Evolutionary conservation across 768 basidiomycete species (phyloP).

Genomic region (Porpolomopsis calyptriformis): DNA sequence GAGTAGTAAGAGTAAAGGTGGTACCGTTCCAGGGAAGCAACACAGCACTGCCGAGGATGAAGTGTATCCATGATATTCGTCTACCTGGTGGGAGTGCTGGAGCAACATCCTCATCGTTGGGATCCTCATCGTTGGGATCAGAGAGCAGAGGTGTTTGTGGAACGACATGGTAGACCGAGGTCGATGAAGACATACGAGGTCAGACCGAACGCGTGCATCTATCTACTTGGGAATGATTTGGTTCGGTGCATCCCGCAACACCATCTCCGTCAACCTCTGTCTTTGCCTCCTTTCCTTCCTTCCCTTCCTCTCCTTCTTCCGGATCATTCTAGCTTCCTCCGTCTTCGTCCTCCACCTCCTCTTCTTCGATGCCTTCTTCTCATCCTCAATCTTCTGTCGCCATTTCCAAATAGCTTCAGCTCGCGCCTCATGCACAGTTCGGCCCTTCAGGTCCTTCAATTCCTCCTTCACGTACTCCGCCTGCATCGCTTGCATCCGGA

Average conservation of each 20-base stretch:
- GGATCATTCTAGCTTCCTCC: slow-evolving; percentile 40
- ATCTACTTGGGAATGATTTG: slow-evolving; percentile 55
- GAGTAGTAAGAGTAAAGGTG: slow-evolving; percentile 12
- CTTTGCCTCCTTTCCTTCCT: slow-evolving; percentile 43
- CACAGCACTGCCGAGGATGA: slow-evolving; percentile 67
- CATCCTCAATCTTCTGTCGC: slow-evolving; percentile 46
- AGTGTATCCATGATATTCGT: slow-evolving; percentile 52
- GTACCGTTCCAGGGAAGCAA: slow-evolving; percentile 87
- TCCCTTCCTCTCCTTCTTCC: slow-evolving; percentile 44
- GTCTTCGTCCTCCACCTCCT: slow-evolving; percentile 42
- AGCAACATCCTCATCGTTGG: slow-evolving; percentile 18
- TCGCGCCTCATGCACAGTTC: slow-evolving; percentile 49
- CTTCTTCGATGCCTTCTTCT: slow-evolving; percentile 52
- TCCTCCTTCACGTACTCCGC: slow-evolving; percentile 45
- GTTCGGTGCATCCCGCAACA: slow-evolving; percentile 44
- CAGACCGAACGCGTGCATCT: too few species aligned
- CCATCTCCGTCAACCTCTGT: slow-evolving; percentile 44
- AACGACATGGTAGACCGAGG: slow-evolving; percentile 10
- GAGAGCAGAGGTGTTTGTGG: neutral
- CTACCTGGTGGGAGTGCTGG: slow-evolving; percentile 25
- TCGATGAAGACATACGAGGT: neutral
- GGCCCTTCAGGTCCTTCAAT: slow-evolving; percentile 45
- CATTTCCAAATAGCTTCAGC: slow-evolving; percentile 72
- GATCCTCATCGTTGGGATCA: slow-evolving; percentile 19
- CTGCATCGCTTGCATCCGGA: slow-evolving; percentile 38